Conservation (phyloP, 1,284 basidiomycete species). For the Trametes sp. region DNA sequence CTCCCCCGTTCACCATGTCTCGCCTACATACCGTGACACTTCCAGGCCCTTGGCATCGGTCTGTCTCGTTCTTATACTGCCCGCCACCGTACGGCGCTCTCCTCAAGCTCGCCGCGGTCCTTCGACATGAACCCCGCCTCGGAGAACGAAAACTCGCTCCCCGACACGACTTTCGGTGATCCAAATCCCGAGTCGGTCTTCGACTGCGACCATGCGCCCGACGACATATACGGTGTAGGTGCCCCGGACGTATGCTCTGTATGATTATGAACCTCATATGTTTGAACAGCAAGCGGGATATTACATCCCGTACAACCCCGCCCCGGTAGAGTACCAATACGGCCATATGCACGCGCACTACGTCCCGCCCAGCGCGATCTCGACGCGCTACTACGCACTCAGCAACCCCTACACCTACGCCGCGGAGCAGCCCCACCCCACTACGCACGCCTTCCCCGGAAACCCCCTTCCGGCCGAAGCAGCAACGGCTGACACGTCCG, state of each 20-base stretch:
- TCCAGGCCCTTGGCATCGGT: background rate
- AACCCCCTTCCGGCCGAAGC: background rate
- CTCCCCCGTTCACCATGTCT: conserved; percentile 3
- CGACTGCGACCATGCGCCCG: background rate
- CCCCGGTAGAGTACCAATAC: background rate
- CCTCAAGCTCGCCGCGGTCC: background rate
- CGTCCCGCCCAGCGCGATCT: conserved; percentile 28
- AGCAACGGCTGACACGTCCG: background rate
- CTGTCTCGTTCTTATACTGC: background rate
- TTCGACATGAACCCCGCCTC: background rate
- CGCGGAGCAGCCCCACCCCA: background rate
- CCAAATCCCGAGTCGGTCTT: background rate
- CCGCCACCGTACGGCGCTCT: background rate
- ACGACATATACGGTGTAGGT: background rate
- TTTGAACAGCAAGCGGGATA: background rate
- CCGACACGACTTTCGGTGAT: background rate
- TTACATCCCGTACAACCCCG: conserved; percentile 1
- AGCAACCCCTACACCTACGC: conserved; percentile 26
- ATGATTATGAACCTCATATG: background rate
- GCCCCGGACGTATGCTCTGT: background rate
- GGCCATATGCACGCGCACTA: conserved; percentile 17
- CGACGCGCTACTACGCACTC: conserved; percentile 29
- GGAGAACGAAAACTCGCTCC: background rate
- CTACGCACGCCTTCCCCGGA: background rate
- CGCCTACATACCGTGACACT: conserved; percentile 6